Percentiles rank a stretch among this genome's conserved stretches.
phyloP scores from a whole-genome alignment of 75 land plant genomes.

The Sequoia sempervirens region DNA sequence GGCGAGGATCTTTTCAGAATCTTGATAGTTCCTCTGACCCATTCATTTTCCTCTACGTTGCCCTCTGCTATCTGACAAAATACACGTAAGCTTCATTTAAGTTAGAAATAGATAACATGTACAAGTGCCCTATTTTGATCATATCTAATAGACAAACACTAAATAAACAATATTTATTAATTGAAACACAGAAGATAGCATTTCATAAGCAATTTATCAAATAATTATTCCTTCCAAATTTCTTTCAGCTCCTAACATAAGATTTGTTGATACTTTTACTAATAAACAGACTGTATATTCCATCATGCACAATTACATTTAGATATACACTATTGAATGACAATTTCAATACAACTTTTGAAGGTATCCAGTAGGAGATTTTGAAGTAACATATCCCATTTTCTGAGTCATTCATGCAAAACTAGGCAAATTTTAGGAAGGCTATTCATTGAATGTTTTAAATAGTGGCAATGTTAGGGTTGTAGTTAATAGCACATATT shows the following conservation, averaged over 20 bases:
- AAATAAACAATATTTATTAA: neutral
- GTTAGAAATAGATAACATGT: neutral
- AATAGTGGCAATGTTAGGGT: neutral
- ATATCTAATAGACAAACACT: neutral
- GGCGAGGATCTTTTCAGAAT: constrained; percentile 78
- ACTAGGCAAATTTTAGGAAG: neutral
- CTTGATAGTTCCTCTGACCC: constrained; percentile 58
- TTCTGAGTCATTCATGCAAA: neutral
- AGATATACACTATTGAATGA: neutral
- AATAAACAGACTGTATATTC: neutral
- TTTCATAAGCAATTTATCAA: neutral
- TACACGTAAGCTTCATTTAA: neutral
- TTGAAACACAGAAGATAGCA: neutral
- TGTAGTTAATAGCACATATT: neutral
- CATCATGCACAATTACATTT: neutral
- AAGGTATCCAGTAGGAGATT: neutral
- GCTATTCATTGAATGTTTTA: neutral
- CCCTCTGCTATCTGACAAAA: constrained; percentile 54
- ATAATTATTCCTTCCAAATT: neutral
- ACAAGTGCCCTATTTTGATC: neutral
- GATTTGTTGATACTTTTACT: neutral
- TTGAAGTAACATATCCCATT: neutral
- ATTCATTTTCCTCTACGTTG: constrained; percentile 48
- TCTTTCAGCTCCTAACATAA: neutral
- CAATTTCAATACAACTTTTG: neutral